Base-by-base conservation (phyloP, 1,139 yeast species). In the Pichia sp. region DNA sequence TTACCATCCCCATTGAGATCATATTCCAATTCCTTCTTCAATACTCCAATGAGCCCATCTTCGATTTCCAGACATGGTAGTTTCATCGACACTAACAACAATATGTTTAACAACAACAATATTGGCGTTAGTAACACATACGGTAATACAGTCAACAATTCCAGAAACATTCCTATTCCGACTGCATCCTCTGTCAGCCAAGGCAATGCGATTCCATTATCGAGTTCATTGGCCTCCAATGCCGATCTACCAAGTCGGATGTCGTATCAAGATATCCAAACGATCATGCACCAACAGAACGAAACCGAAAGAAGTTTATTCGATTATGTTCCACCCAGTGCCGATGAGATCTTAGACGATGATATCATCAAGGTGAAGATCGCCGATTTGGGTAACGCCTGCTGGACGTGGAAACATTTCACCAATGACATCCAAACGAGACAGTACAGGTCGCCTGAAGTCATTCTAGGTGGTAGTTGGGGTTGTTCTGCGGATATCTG, bases 301-400 rank as follows among this genome's bases (percentile, higher is more conserved):
- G 58, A 54, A 22, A 46, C 52, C 7, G 61, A 58, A 33, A 51
- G 51, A 4, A 54, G 50, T 31, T 48, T 58, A 15, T 61, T 57
- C 34, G 49, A 58, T 28, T 53, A 50, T 15, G 61, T 58, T 19
- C 66, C 69, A 20, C 68, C 68, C 15, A 58, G 52, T 22, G 62
- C 58, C 30, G 67, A 64, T 19, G 69, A 66, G 43, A 48, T 65
- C 18, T 57, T 58, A n/a, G 72, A 67, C 19, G 68, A 66, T 42
- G 70, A 68, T 49, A 35, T 68, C 19, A 71, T 79, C 42, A 71
- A 72, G 20, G 82, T 81, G 44, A 88, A 87, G 63, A 77, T 88
- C 48, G 96, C 94, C 3, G 96, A 88, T 62, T 72, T 88, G 47
- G 96, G 96, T 20, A 88, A 88, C 62, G 94, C 96, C 0, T 86